Evolutionary conservation across 768 basidiomycete species (phyloP), one percentile per base, ranked within the genome.

Genomic region (Hemileccinum impolitum): DNA sequence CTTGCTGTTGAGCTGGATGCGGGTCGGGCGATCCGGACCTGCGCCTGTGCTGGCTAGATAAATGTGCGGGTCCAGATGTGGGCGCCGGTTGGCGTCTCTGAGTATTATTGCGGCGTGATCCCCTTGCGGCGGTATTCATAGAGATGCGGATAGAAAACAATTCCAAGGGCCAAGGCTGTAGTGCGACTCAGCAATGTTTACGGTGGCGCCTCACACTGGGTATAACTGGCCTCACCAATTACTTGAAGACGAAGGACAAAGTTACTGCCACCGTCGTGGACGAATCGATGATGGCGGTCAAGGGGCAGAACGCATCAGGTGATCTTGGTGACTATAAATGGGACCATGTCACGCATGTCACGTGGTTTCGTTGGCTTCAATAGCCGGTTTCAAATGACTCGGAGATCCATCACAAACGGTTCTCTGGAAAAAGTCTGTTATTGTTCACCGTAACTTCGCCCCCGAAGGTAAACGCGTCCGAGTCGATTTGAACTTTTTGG

Each of bases 21-120:
- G 62, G 43, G 35, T 69, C 70, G 3, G 70, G 67, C 8, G 72
- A 73, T 40, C 60, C 62, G 25, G 72, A 70, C 55, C 67, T 67
- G 37, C 59, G 62, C 35, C 68, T 62, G 39, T 65, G 65, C 17
- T 62, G 64, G 40, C 11, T 50, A 8, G 59, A 30, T 38, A 48
- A 25, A 39, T 51, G 30, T 6, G 49, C 39, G n/a, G 65, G 53
- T 7, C 57, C 50, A 18, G 56, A 51, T 39, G 60, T 47, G 9
- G 55, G 10, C 6, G 15, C 36, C 8, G 53, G 55, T 44, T 53
- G 56, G 32, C 67, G 65, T 43, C 65, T 54, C 48, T 62, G 53
- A 43, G 31, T 39, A 30, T 62, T 67, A 19, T 31, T 60, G 18
- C 65, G 66, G 49, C 64, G 64, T 21, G 64, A 51, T 21, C 54